A percentile compares a stretch with the other conserved stretches of the same genome.
Conservation (phyloP, 2,329 filamentous ascomycete species). For the Neocucurbitaria cava region DNA sequence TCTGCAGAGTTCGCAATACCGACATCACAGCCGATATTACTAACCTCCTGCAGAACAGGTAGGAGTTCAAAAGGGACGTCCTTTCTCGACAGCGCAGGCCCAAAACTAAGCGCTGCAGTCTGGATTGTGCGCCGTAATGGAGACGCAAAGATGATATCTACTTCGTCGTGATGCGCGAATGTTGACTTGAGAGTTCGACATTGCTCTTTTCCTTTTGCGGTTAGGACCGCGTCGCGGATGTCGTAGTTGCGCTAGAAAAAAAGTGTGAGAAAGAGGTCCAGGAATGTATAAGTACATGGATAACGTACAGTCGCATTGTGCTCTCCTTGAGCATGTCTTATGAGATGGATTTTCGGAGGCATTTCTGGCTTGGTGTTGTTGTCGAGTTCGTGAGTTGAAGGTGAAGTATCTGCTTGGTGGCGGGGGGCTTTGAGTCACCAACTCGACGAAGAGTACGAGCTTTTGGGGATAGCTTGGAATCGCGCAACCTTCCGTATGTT, state of each 20-base stretch:
- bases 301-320: slow-evolving; percentile 67
- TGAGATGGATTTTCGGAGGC: slow-evolving; percentile 53
- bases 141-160: slow-evolving; percentile 78
- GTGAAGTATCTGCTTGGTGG: background rate
- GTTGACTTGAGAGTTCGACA: slow-evolving; percentile 67
- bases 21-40: slow-evolving; percentile 75
- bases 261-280: slow-evolving; percentile 49
- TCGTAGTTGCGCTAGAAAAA: slow-evolving; percentile 68
- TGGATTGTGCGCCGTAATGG: slow-evolving; percentile 82
- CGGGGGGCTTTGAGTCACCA: background rate
- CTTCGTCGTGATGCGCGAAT: slow-evolving; percentile 65
- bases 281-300: background rate
- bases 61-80: slow-evolving; percentile 64
- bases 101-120: slow-evolving; percentile 76
- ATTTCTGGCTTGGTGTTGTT: slow-evolving; percentile 17
- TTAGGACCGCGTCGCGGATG: slow-evolving; percentile 80
- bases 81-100: slow-evolving; percentile 49
- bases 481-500: background rate
- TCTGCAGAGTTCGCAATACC: slow-evolving; percentile 58
- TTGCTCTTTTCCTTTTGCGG: slow-evolving; percentile 76
- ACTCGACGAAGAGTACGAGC: background rate
- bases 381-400: background rate
- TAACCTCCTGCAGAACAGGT: slow-evolving; percentile 81
- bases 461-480: background rate
- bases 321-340: slow-evolving; percentile 76